Evolutionary conservation across 768 basidiomycete genomes (phyloP), one percentile per base, ranked within the genome.

Genomic region (Macrolepiota dolichaula): DNA sequence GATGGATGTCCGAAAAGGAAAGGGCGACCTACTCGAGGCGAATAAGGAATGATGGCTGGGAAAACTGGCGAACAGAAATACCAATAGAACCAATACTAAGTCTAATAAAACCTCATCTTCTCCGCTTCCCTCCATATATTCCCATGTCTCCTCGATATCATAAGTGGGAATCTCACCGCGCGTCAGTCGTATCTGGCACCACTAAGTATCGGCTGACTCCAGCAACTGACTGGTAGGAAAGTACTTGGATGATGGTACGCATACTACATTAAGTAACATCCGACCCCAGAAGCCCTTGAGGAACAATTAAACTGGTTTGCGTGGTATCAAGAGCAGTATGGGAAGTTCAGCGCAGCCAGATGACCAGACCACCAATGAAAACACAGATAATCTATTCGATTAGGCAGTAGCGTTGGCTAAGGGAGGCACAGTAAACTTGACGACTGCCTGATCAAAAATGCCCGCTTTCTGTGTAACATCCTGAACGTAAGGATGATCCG

Each of bases 401-500:
- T 53, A 15, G 15, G 51, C 51, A 3, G 59, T 10, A 38, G 52
- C 59, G 17, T 17, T 55, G 52, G 44, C 59, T 37, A 60, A 51
- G 15, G 85, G 77, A 27, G 91, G 89, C 22, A 90, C 80, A 49
- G 70, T 68, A 72, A 84, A 91, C 59, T 82, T 86, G n/a, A 80
- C 71, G 4, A 81, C 82, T 59, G 67, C 75, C 49, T 80, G 74
- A 61, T 93, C 91, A 66, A 94, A 94, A 50, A 85, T 67, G 1
- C 76, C 77, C 1, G 82, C 80, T 73, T 90, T 92, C 51, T 77
- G 71, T 19, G 72, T 67, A n/a, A 91, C 72, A 62, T 91, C 88
- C 9, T 71, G 65, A 13, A 89, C 87, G 61, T 90, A 70, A n/a
- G 89, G 89, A 74, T 93, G 88, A 4, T 76, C 71, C 7, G 91